These are phyloP conservation scores for Candida sp. DNA, from an alignment of 1,139 yeast species.

Conservation along the genomic window DNA sequence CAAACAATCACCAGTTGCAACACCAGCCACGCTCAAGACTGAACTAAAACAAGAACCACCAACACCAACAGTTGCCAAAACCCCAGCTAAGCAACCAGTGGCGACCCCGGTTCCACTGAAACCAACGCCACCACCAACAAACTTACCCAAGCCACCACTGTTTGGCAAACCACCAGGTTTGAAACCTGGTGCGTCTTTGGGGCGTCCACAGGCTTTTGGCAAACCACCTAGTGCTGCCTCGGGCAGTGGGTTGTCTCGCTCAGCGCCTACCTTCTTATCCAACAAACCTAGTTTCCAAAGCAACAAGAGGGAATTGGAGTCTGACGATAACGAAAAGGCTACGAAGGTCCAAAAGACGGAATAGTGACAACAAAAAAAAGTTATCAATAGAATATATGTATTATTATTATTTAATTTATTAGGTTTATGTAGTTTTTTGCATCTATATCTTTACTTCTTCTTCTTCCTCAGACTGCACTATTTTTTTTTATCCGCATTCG, in stretches of 20 bases:
- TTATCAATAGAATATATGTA: conserved; percentile 1
- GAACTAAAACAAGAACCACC: too few relatives aligned
- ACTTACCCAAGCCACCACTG: conserved; percentile 13
- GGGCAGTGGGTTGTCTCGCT: conserved; percentile 24
- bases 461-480: too few relatives aligned
- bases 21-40: too few relatives aligned
- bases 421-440: background rate
- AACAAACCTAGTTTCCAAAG: conserved; percentile 26
- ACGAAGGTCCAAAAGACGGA: conserved; percentile 3
- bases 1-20: too few relatives aligned
- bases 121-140: conserved; percentile 14
- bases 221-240: conserved; percentile 21
- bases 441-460: background rate
- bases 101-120: too few relatives aligned
- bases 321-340: conserved; percentile 8
- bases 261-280: conserved; percentile 35
- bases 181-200: conserved; percentile 17
- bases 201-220: conserved; percentile 24
- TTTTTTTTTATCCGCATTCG: background rate
- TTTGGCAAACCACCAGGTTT: conserved; percentile 21
- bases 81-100: too few relatives aligned
- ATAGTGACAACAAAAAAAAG: too few relatives aligned
- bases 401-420: conserved; percentile 1
- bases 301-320: conserved; percentile 18
- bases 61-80: conserved; percentile 8